A percentile compares a stretch with the other conserved stretches of the same genome.
These are phyloP conservation scores for Hirsutella rhossiliensis DNA, from an alignment of 2,329 filamentous ascomycete genomes.

Conservation along the genomic window DNA sequence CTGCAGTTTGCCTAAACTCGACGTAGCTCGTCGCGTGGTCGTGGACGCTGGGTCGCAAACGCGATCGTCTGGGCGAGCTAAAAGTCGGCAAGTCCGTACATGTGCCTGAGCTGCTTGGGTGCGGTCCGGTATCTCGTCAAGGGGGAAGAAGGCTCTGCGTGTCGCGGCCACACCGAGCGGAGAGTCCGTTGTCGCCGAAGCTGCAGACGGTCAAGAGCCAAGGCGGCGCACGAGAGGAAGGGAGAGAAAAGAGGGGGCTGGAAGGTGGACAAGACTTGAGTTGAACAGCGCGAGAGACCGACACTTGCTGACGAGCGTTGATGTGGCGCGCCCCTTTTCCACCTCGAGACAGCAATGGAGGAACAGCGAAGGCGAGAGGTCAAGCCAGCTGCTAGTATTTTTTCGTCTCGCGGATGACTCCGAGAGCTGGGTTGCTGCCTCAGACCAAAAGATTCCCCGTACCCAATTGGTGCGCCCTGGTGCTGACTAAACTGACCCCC, in stretches of 20 bases:
- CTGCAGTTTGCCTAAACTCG: background rate
- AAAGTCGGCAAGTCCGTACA: too few relatives aligned
- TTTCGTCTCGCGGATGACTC: background rate
- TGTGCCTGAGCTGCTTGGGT: too few relatives aligned
- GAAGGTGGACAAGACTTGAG: background rate
- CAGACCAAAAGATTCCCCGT: slow-evolving; percentile 17
- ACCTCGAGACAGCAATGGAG: slow-evolving; percentile 9
- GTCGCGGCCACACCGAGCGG: too few relatives aligned
- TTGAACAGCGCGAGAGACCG: slow-evolving; percentile 4
- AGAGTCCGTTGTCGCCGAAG: background rate
- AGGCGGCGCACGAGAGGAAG: slow-evolving; percentile 4
- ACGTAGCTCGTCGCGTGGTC: background rate
- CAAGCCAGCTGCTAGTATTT: slow-evolving; percentile 18
- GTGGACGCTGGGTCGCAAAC: background rate
- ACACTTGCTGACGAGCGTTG: slow-evolving; percentile 6
- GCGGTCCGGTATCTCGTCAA: too few relatives aligned
- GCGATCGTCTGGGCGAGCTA: background rate
- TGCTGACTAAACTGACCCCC: slow-evolving; percentile 10
- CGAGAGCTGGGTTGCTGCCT: slow-evolving; percentile 17
- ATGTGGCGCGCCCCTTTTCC: slow-evolving; percentile 16
- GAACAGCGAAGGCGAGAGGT: slow-evolving; percentile 1
- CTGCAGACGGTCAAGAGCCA: background rate
- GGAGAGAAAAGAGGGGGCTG: background rate
- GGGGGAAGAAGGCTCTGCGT: too few relatives aligned
- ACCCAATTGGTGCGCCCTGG: slow-evolving; percentile 11